Base-by-base conservation (phyloP, 2,329 filamentous ascomycete genomes). In the Penicillium hesseltinei region DNA sequence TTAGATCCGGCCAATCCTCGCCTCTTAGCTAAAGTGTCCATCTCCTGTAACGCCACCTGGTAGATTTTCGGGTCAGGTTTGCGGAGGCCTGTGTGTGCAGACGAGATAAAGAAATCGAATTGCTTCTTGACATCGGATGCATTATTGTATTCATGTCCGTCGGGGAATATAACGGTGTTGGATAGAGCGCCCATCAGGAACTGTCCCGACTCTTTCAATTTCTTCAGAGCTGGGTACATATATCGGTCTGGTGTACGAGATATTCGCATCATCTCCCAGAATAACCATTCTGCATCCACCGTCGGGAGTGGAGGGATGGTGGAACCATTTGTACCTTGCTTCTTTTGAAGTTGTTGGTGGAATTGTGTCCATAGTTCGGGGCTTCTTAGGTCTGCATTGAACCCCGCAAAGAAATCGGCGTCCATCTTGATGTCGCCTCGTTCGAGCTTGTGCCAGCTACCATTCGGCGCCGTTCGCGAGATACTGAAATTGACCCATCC, bases 401-500 rank as follows among this genome's bases (percentile, higher is more conserved):
- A 97, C 1, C 82, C 84, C 0, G 77, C 71, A 73, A 93, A 97
- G 80, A 92, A 97, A 9, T 76, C 74, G 13, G 82, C 79, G 70
- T 96, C 87, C 73, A 97, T 80, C 27, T 83, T 80, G 59, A 96
- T 88, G 60, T 91, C 86, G 58, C 93, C 93, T 57, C 89, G 87
- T 74, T 99, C 94, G 45, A 97, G 82, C 43, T 83, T 84, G 70
- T 96, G 92, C 93, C 93, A 97, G 71, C 85, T 88, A 40, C 94
- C 94, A 63, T 86, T 77, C 2, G 91, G 92, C 0, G 88, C 85
- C 3, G 88, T 87, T 66, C 84, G 84, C 51, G 91, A 91, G 70
- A 97, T 94, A 66, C 89, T 89, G 77, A 89, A 88, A 79, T 97
- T 97, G 67, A 97, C 83, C 88, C 92, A 97, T 69, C 92, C 93